Conservation (phyloP, 2,329 filamentous ascomycete species). For the Hypoxylon rubiginosum region DNA sequence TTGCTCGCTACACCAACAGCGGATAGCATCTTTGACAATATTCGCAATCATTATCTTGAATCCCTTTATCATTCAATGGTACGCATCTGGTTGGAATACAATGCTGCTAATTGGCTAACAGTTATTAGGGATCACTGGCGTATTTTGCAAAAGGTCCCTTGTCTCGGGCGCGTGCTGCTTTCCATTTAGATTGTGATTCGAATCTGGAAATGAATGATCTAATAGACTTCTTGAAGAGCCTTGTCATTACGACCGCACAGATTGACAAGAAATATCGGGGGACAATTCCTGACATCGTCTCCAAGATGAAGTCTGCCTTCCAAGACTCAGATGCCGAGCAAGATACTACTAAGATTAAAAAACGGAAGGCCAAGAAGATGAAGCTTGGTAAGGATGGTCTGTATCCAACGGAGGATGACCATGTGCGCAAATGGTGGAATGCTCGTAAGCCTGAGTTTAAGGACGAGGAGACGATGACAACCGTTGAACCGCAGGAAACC, state of each 20-base stretch:
- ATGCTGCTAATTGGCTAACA: conserved; percentile 52
- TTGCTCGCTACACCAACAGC: conserved; percentile 57
- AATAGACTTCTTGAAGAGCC: conserved; percentile 75
- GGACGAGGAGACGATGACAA: conserved; percentile 61
- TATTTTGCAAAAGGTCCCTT: conserved; percentile 88
- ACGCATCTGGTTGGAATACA: conserved; percentile 47
- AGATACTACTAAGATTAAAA: conserved; percentile 61
- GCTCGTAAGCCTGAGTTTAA: conserved; percentile 64
- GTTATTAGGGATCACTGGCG: conserved; percentile 77
- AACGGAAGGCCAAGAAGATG: conserved; percentile 72
- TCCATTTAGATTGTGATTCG: conserved; percentile 72
- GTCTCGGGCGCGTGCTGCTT: conserved; percentile 79
- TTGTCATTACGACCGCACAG: conserved; percentile 74
- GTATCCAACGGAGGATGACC: conserved; percentile 74
- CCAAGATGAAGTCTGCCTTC: conserved; percentile 67
- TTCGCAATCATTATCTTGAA: conserved; percentile 71
- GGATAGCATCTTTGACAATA: conserved; percentile 68
- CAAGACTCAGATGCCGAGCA: conserved; percentile 70
- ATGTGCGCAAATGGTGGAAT: conserved; percentile 79
- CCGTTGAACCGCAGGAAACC: conserved; percentile 62
- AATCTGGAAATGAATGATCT: conserved; percentile 73
- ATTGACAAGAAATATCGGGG: conserved; percentile 87
- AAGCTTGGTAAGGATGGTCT: conserved; percentile 77
- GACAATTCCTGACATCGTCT: conserved; percentile 73
- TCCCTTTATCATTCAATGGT: conserved; percentile 74